A percentile compares a stretch with the other conserved stretches of the same genome.
Evolutionary conservation across 179 eudicot genomes (phyloP).

Genomic region (Camellia oleifera): DNA sequence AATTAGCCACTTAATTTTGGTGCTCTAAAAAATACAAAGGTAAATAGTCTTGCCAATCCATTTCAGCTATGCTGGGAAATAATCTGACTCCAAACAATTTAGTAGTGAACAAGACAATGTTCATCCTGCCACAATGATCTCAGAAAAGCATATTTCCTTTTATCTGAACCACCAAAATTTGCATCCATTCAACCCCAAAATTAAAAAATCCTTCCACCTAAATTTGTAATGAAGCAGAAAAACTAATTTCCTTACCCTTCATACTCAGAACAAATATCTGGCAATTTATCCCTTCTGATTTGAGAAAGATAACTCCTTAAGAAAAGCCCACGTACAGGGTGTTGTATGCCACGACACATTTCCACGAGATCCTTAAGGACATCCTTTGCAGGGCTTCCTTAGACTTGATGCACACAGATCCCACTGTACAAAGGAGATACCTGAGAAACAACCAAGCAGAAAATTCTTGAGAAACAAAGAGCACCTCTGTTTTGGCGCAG

Average conservation of each 20-base stretch:
- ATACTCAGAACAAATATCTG: conserved; percentile 94
- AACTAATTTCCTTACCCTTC: conserved; percentile 72
- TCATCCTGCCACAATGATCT: conserved; percentile 3
- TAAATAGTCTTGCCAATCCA: background rate
- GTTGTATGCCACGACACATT: conserved; percentile 96
- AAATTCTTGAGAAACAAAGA: conserved; percentile 11
- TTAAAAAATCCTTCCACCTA: background rate
- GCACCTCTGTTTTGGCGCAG: background rate
- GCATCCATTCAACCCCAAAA: background rate
- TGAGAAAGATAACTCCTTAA: conserved; percentile 95
- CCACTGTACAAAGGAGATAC: conserved; percentile 98
- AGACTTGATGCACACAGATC: conserved; percentile 94
- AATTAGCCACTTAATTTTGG: background rate
- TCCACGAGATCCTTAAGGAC: conserved; percentile 96
- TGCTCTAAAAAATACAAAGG: background rate
- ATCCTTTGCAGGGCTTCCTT: conserved; percentile 98
- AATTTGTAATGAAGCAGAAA: conserved; percentile 1
- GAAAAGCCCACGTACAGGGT: conserved; percentile 93
- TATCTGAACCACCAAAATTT: background rate
- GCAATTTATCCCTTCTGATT: conserved; percentile 88
- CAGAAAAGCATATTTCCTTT: conserved; percentile 1
- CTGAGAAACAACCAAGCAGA: conserved; percentile 27
- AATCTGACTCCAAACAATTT: background rate
- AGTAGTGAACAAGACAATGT: background rate
- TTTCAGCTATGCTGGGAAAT: too few species aligned